phyloP scores from a whole-genome alignment of 495 filamentous ascomycete genomes.

The Penicillium desertorum region DNA sequence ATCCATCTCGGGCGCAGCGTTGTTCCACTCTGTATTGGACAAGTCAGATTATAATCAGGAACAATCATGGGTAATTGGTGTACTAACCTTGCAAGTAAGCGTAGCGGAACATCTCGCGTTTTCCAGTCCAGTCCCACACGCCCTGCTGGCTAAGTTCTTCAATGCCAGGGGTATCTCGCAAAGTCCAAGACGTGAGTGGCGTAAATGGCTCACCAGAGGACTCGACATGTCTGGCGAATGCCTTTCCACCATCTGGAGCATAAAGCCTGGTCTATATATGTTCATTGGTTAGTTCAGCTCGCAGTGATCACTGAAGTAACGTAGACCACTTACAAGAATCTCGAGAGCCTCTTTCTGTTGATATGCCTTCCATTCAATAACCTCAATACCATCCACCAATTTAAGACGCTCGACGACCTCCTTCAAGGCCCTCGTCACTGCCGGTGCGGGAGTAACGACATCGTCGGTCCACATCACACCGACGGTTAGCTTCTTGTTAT shows the following conservation, averaged over 20 bases:
- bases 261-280: slow-evolving; percentile 7
- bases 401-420: slow-evolving; percentile 1
- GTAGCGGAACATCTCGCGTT: slow-evolving; percentile 10
- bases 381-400: neutral
- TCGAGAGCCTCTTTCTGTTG: slow-evolving; percentile 8
- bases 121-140: slow-evolving; percentile 10
- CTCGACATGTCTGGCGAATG: neutral
- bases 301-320: neutral
- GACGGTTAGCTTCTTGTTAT: neutral
- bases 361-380: slow-evolving; percentile 8
- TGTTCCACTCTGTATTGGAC: neutral
- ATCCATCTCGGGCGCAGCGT: neutral
- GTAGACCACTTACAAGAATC: slow-evolving; percentile 1
- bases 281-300: neutral
- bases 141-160: slow-evolving; percentile 10
- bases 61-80: neutral
- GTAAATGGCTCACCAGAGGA: slow-evolving; percentile 5
- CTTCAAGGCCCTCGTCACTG: neutral
- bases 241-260: slow-evolving; percentile 6
- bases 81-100: slow-evolving; percentile 3
- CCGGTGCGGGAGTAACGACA: slow-evolving; percentile 2
- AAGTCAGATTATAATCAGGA: neutral
- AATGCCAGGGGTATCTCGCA: slow-evolving; percentile 4
- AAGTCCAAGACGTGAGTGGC: neutral
- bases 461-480: slow-evolving; percentile 3